phyloP scores from a whole-genome alignment of 306 rosid species.

The Glycine soja region DNA sequence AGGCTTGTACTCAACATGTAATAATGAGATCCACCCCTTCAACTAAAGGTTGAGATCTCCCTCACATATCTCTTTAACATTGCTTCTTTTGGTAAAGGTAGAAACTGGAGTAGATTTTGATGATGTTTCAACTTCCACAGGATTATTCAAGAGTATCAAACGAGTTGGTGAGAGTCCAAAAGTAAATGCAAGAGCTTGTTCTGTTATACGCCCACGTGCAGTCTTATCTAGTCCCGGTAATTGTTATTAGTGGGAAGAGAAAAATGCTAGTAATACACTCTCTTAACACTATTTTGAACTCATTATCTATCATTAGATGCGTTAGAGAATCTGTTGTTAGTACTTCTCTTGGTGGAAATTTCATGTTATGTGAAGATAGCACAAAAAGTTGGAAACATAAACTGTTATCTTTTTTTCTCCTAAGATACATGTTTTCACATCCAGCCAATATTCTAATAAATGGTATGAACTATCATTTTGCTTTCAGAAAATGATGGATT shows the following conservation, averaged over 20 bases:
- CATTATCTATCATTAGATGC: too few species aligned
- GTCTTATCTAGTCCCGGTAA: conserved; percentile 77
- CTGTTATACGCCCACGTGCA: conserved; percentile 64
- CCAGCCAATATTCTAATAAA: neutral
- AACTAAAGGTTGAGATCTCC: conserved; percentile 51
- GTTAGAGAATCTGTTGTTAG: too few species aligned
- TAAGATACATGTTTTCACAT: neutral
- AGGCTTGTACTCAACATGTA: conserved; percentile 32
- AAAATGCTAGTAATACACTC: neutral
- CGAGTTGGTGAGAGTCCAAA: conserved; percentile 34
- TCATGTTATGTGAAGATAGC: neutral
- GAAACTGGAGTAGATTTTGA: neutral
- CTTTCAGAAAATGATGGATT: conserved; percentile 64
- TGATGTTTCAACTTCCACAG: conserved; percentile 38
- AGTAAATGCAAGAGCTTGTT: conserved; percentile 41
- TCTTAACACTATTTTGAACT: neutral
- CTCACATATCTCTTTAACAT: neutral
- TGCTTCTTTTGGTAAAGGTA: neutral
- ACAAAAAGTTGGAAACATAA: neutral
- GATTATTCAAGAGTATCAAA: conserved; percentile 45
- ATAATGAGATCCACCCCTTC: conserved; percentile 39
- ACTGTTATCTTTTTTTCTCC: neutral
- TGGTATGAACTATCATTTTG: conserved; percentile 2
- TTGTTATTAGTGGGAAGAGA: neutral
- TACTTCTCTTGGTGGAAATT: neutral